These are phyloP conservation scores for Mucor indicus DNA, from an alignment of 371 early-diverging fungal genomes.

Conservation along the genomic window DNA sequence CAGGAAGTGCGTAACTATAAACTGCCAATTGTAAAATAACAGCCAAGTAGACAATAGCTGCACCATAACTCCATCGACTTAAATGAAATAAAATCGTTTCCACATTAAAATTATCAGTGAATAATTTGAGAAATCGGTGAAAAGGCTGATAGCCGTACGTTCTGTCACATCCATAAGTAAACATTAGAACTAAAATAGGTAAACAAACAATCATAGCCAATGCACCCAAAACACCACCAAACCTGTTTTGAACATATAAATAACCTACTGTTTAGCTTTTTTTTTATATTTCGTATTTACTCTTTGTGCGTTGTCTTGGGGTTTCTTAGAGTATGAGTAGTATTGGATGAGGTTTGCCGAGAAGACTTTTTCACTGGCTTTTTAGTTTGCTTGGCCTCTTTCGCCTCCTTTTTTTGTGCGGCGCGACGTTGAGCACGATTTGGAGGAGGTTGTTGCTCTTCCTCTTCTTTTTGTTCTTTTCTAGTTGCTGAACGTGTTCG, in stretches of 20 bases:
- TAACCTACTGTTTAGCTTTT: too few relatives aligned
- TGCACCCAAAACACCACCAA: too few relatives aligned
- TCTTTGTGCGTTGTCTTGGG: slow-evolving; percentile 63
- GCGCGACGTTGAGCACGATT: slow-evolving; percentile 22
- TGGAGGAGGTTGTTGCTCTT: slow-evolving; percentile 2
- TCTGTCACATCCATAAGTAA: too few relatives aligned
- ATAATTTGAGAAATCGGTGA: too few relatives aligned
- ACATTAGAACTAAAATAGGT: background rate
- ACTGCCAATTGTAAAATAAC: slow-evolving; percentile 72
- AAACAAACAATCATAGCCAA: background rate
- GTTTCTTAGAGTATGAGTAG: slow-evolving; percentile 23
- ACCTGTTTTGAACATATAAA: too few relatives aligned
- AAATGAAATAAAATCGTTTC: too few relatives aligned
- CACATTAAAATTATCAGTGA: too few relatives aligned
- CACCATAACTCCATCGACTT: slow-evolving; percentile 44
- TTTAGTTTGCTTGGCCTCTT: slow-evolving; percentile 8
- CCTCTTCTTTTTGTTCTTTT: background rate
- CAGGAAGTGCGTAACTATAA: slow-evolving; percentile 68
- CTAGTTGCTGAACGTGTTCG: slow-evolving; percentile 9
- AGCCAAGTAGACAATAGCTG: slow-evolving; percentile 54
- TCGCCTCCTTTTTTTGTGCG: slow-evolving; percentile 20
- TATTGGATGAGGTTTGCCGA: background rate
- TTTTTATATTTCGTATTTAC: slow-evolving; percentile 36
- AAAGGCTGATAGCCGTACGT: too few relatives aligned
- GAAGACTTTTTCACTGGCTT: background rate